Base-by-base conservation (phyloP, 2,329 filamentous ascomycete genomes). In the Sphaerostilbella broomeana region DNA sequence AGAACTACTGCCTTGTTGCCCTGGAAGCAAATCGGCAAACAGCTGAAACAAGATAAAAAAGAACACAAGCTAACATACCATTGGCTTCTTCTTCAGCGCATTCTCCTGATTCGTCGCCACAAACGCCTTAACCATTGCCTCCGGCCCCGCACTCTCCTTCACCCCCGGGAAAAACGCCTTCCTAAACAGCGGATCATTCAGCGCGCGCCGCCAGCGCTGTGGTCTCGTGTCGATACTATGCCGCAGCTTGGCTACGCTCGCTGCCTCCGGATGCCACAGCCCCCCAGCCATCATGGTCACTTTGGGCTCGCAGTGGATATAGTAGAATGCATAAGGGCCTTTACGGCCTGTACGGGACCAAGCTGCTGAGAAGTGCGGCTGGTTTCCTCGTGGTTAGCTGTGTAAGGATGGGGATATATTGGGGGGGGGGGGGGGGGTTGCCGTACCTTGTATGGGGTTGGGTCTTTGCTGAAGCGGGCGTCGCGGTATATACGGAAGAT, bases 341-440 rank as follows among this genome's bases (percentile, higher is more conserved):
- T 95, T 94, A 39, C 84, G 76, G 15, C 88, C 88, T 0, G 87
- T 94, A 15, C 88, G 80, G 41, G 85, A 92, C 78, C 86, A 94
- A 17, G 86, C 85, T 25, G 84, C 87, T 8, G 84, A 85, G 62
- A 89, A 94, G 63, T 89, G 78, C 38, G 86, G 76, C 80, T 86
- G 36, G n/a, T n/a, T 15, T 30, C 15, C 11, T n/a, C 10, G 12
- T 12, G 5, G 6, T 26, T 2, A n/a, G 6, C 7, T 29, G 5
- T 25, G 17, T 9, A 17, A 15, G 16, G 11, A 28, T 13, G 24
- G 19, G 20, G n/a, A 28, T 35, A 24, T 3, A 33, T 6, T 25
- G 17, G 6, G 7, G 21, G 6, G 5, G 6, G 26, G 4, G 16
- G 10, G 27, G 5, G 9, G 15, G 7, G 21, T 19, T 28, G 31